Evolutionary conservation across 2,329 filamentous ascomycete genomes (phyloP).

Genomic region (Hymenoscyphus albidus): DNA sequence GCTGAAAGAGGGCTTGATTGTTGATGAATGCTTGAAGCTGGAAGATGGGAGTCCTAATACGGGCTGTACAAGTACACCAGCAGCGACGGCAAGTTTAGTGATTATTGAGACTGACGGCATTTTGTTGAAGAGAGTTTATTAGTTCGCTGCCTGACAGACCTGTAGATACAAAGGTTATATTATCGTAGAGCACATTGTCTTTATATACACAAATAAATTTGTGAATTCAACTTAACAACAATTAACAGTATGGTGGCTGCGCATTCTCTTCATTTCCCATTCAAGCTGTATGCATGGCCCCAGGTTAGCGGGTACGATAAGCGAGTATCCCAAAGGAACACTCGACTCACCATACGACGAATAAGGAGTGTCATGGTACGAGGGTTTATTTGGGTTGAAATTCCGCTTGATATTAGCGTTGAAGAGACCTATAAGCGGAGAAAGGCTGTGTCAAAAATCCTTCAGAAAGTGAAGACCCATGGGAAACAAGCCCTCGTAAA

Average conservation of each 20-base stretch:
- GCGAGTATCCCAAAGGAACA: conserved; percentile 2
- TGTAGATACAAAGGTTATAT: background rate
- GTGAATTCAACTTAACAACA: background rate
- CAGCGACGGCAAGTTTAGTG: conserved; percentile 5
- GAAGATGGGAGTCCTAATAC: conserved; percentile 1
- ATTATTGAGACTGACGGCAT: conserved; percentile 10
- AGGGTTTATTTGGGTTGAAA: background rate
- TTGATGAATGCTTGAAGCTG: background rate
- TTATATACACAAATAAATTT: background rate
- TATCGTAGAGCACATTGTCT: background rate
- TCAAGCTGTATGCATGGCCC: background rate
- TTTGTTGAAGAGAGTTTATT: background rate
- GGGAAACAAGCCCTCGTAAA: background rate
- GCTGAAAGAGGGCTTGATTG: background rate
- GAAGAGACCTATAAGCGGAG: background rate
- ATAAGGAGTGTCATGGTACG: background rate
- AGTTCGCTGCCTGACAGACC: background rate
- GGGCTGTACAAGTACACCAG: conserved; percentile 9
- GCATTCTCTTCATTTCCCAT: background rate
- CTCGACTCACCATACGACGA: background rate
- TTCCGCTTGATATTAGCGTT: background rate
- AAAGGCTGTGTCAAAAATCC: background rate
- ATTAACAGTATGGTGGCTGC: background rate
- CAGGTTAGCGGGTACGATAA: conserved; percentile 1
- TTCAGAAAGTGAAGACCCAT: background rate